Evolutionary conservation across 768 basidiomycete species (phyloP).

Genomic region (Cubamyces lactineus): DNA sequence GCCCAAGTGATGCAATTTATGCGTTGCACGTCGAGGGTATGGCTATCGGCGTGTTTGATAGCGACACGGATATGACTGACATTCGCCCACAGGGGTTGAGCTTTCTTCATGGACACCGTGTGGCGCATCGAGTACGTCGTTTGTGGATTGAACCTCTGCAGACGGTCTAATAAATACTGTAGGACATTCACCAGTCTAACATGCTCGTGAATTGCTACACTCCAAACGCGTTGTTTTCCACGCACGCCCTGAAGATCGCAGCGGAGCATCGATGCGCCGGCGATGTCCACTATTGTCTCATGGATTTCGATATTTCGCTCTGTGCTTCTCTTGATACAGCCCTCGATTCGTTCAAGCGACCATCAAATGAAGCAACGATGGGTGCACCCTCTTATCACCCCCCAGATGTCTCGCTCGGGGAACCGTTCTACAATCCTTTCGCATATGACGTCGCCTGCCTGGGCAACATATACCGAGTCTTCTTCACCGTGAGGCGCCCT

Average conservation of each 20-base stretch:
- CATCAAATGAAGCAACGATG: not conserved
- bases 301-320: not conserved
- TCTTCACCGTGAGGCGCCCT: not conserved
- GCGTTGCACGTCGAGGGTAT: not conserved
- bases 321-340: not conserved
- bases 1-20: not conserved
- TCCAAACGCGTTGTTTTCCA: not conserved
- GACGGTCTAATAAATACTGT: not conserved
- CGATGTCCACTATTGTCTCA: not conserved
- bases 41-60: not conserved
- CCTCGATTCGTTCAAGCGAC: not conserved
- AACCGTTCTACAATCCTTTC: constrained; percentile 2
- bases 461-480: constrained; percentile 5
- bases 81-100: constrained; percentile 3
- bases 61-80: not conserved
- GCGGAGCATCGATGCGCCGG: not conserved
- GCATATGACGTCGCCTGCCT: constrained; percentile 8
- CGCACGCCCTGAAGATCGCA: not conserved
- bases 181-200: not conserved
- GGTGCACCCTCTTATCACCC: not conserved
- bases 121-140: constrained; percentile 13
- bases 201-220: constrained; percentile 1
- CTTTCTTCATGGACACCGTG: constrained; percentile 15
- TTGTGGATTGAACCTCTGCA: too few species aligned
- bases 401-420: not conserved